Evolutionary conservation across 2,329 filamentous ascomycete species (phyloP), one percentile per base, ranked within the genome.

Genomic region (Drechslerella dactyloides): DNA sequence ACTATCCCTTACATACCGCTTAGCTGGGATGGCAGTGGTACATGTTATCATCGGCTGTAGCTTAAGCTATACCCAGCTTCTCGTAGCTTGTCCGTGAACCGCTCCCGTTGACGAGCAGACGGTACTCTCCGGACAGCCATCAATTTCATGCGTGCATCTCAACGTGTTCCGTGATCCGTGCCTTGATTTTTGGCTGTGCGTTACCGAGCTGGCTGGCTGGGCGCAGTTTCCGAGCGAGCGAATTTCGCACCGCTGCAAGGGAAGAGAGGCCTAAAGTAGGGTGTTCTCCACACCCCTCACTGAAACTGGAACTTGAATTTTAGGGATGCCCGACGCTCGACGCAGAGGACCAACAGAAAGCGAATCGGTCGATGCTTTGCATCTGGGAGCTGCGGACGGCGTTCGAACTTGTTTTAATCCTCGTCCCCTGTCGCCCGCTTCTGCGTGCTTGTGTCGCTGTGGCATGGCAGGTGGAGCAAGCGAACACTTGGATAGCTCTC

Each of bases 181-280:
- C 68, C 60, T 65, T 65, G 60, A 46, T 65, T 70, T n/a, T 64
- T 30, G 23, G 13, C 42, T 30, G 13, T 30, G 37, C 35, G 50
- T 53, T 53, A 13, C 30, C 24, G 27, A 48, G 33, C 24, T 56
- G 60, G 60, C 65, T 65, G 68, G 68, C 52, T 61, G 23, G 60
- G 44, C 44, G 33, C 33, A 30, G 52, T 70, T 70, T 60, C 66
- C 66, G 68, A 72, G 68, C 66, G 68, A 72, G 68, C 60, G 60
- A 65, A 52, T 65, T 72, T 64, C 59, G 40, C 51, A 65, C 52
- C 54, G 53, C 24, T 53, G 66, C 60, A 65, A 46, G 60, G 60
- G 55, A 48, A 15, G 37, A 37, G 53, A 54, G 40, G 40, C 48
- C 54, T 42, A 48, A 48, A 21, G n/a, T 1, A 19, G 44, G n/a